phyloP scores from a whole-genome alignment of 1,284 basidiomycete genomes.

The Cerrena zonata region DNA sequence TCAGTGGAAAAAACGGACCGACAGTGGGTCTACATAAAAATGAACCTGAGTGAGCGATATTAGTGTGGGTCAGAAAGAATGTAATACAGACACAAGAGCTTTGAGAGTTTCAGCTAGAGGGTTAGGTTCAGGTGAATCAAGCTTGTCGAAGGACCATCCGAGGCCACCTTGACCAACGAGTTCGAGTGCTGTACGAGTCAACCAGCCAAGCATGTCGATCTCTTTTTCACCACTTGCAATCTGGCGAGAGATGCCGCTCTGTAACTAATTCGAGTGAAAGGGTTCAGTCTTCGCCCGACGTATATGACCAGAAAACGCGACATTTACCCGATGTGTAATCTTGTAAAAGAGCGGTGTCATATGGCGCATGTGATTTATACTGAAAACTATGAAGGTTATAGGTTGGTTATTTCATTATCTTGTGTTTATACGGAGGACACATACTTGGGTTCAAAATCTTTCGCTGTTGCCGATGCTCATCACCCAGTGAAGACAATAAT shows the following conservation, averaged over 20 bases:
- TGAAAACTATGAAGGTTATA: constrained; percentile 1
- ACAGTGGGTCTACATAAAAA: constrained; percentile 16
- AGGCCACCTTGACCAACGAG: constrained; percentile 29
- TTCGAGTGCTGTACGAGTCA: constrained; percentile 31
- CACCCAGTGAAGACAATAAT: constrained; percentile 6
- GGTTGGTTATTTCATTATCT: not conserved
- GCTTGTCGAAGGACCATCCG: no score
- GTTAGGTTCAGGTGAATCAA: constrained; percentile 22
- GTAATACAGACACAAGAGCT: constrained; percentile 19
- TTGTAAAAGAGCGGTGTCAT: constrained; percentile 8
- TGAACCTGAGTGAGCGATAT: not conserved
- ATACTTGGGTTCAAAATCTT: constrained; percentile 7
- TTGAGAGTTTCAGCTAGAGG: constrained; percentile 28
- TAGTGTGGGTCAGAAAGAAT: constrained; percentile 10
- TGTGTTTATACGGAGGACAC: no score
- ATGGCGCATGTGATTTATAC: no score
- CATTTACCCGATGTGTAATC: constrained; percentile 3
- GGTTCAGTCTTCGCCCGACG: not conserved
- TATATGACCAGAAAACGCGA: not conserved
- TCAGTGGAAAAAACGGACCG: constrained; percentile 16
- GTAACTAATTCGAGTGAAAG: constrained; percentile 14
- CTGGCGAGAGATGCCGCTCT: constrained; percentile 9
- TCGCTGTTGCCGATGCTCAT: constrained; percentile 3
- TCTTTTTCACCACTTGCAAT: constrained; percentile 18
- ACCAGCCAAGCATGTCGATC: constrained; percentile 34